A percentile compares a stretch with the other conserved stretches of the same genome.
Conservation (phyloP, 208 protist species). For the Leishmania tarentolae region DNA sequence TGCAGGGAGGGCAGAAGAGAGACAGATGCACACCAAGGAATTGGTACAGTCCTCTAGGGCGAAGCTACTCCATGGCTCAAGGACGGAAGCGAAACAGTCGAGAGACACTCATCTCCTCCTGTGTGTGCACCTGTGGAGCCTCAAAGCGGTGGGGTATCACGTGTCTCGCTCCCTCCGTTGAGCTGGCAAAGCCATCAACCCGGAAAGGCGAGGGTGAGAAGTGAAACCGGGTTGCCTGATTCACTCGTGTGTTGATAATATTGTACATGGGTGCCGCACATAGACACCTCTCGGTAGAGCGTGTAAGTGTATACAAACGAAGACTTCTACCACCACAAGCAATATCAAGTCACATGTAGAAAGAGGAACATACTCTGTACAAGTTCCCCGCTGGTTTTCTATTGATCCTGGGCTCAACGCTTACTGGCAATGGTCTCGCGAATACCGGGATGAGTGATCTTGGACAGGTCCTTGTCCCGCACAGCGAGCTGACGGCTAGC, state of each 20-base stretch:
- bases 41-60: background rate
- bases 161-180: background rate
- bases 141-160: background rate
- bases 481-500: conserved; percentile 30
- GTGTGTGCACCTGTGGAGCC: background rate
- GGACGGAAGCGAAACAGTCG: background rate
- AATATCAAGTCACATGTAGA: background rate
- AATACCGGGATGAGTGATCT: conserved; percentile 69
- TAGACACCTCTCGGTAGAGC: background rate
- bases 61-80: background rate
- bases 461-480: conserved; percentile 46
- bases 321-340: background rate
- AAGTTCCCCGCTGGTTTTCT: no score
- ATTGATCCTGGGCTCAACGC: background rate
- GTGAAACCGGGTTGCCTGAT: background rate
- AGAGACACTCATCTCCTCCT: background rate
- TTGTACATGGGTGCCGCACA: background rate
- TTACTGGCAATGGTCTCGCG: conserved; percentile 45
- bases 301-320: background rate
- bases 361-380: background rate
- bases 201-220: background rate
- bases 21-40: background rate
- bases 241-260: background rate
- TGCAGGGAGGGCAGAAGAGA: background rate
- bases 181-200: background rate